Evolutionary conservation across 164 flowering plant species (phyloP).

Genomic region (Vitis labrusca): DNA sequence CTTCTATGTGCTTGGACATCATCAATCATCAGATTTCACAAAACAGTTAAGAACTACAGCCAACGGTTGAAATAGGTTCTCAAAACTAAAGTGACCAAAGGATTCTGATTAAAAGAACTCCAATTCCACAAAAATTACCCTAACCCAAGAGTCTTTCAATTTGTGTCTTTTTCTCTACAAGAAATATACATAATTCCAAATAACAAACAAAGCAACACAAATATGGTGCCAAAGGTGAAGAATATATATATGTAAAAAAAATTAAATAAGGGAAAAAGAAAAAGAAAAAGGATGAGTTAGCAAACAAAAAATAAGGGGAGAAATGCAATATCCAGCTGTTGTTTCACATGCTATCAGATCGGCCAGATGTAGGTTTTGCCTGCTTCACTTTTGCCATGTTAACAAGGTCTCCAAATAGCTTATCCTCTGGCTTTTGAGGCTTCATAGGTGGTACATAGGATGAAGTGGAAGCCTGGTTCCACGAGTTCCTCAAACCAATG

Average conservation of each 20-base stretch:
- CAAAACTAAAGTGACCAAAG: background rate
- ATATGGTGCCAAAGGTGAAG: background rate
- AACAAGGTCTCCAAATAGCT: constrained; percentile 93
- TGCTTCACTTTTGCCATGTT: constrained; percentile 76
- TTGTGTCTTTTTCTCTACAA: constrained; percentile 28
- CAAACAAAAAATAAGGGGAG: constrained; percentile 11
- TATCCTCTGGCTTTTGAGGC: constrained; percentile 85
- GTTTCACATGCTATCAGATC: constrained; percentile 67
- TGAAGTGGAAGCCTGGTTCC: constrained; percentile 36
- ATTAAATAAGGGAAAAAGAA: constrained; percentile 4
- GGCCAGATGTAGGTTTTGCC: constrained; percentile 42
- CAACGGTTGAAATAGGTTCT: background rate
- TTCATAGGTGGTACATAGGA: constrained; percentile 51
- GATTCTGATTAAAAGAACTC: background rate
- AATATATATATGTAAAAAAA: constrained; percentile 16
- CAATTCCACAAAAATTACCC: constrained; percentile 6
- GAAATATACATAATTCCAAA: constrained; percentile 34
- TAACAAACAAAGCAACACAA: constrained; percentile 17
- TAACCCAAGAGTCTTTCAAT: constrained; percentile 4
- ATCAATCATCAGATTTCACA: background rate
- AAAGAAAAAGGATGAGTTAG: constrained; percentile 10
- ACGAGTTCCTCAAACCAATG: constrained; percentile 36
- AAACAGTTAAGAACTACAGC: background rate
- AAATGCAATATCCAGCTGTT: constrained; percentile 6
- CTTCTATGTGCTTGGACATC: too few relatives aligned